A percentile compares a stretch with the other conserved stretches of the same genome.
phyloP scores from a whole-genome alignment of 176 grass and related monocot species.

The Oropetium thomaeum region DNA sequence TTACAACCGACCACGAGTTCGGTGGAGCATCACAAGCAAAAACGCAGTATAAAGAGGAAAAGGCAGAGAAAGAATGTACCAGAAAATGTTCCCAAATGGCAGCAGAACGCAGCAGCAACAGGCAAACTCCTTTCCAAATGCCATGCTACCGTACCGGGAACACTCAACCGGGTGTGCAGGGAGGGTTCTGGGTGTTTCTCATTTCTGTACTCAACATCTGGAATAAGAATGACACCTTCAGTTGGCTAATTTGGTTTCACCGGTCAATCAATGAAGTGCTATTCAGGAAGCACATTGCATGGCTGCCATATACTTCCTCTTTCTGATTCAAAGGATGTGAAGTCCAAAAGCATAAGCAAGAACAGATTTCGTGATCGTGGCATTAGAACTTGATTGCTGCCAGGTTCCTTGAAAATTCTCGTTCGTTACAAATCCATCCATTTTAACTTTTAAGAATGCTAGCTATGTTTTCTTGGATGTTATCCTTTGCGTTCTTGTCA shows the following conservation, averaged over 20 bases:
- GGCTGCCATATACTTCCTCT: not conserved
- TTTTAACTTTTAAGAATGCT: conserved; percentile 40
- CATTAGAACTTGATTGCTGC: not conserved
- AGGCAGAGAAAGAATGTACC: not conserved
- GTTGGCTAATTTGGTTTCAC: not conserved
- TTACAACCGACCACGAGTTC: not conserved
- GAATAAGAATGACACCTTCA: not conserved
- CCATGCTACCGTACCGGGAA: not conserved
- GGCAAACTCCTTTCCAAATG: not conserved
- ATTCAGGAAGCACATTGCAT: not conserved
- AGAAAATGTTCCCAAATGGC: not conserved
- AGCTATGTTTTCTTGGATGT: conserved; percentile 58
- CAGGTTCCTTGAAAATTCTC: not conserved
- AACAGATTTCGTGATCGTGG: not conserved
- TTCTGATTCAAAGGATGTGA: not conserved
- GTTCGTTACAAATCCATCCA: not conserved
- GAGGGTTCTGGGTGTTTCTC: not conserved
- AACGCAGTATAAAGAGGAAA: not conserved
- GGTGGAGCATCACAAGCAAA: not conserved
- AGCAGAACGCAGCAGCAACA: not conserved
- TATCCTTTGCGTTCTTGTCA: conserved; percentile 67
- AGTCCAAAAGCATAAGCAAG: not conserved
- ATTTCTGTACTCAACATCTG: not conserved
- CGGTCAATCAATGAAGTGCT: not conserved
- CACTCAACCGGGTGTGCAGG: not conserved